Evolutionary conservation across 1,139 yeast species (phyloP).

Genomic region (Blastobotrys serpentis): DNA sequence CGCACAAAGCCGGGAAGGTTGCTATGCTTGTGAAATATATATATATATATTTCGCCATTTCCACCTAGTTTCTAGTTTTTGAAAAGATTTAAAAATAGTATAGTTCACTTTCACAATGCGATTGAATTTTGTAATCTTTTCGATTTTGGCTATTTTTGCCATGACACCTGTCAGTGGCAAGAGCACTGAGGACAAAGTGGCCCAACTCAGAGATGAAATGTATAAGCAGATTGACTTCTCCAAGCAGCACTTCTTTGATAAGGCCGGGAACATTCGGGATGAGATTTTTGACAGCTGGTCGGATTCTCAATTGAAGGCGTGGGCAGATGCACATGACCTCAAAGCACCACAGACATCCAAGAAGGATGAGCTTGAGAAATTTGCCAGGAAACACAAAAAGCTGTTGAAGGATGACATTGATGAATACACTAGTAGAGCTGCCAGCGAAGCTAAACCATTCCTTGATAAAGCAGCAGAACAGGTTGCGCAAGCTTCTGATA

Average conservation of each 20-base stretch:
- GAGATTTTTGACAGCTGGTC: constrained; percentile 51
- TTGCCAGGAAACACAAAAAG: constrained; percentile 42
- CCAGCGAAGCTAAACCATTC: constrained; percentile 27
- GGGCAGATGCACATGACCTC: constrained; percentile 49
- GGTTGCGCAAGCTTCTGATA: constrained; percentile 23
- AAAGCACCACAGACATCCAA: constrained; percentile 40
- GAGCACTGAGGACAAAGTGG: background rate
- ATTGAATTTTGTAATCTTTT: background rate
- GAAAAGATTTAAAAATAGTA: too few species aligned
- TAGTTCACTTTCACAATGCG: background rate
- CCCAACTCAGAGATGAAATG: constrained; percentile 41
- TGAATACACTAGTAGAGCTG: constrained; percentile 24
- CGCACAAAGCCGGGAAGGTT: background rate
- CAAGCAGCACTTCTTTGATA: constrained; percentile 42
- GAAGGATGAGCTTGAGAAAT: constrained; percentile 40
- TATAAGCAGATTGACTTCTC: constrained; percentile 47
- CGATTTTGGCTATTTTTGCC: background rate
- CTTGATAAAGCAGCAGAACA: constrained; percentile 27
- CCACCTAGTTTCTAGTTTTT: too few species aligned
- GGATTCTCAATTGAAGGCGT: constrained; percentile 45
- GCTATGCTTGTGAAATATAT: background rate
- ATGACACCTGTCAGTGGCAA: background rate
- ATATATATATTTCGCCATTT: too few species aligned
- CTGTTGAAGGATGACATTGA: constrained; percentile 27
- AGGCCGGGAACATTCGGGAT: constrained; percentile 47